These are phyloP conservation scores for Crithidia fasciculata DNA, from an alignment of 208 protist genomes.

Conservation along the genomic window DNA sequence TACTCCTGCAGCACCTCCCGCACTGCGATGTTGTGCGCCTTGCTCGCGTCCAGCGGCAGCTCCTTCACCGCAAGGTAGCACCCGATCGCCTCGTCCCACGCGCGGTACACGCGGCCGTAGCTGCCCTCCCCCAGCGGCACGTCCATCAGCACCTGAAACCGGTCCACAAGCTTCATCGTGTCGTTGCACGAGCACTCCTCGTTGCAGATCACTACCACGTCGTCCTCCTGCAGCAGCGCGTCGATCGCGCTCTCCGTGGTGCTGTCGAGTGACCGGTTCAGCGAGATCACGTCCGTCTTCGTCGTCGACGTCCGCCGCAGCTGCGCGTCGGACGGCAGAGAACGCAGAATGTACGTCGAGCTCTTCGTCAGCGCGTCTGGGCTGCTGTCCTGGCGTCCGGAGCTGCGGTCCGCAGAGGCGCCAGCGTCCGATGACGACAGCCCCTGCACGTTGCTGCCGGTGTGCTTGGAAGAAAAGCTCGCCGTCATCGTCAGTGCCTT, in stretches of 20 bases:
- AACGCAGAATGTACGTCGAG: slow-evolving; percentile 20
- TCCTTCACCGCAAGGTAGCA: slow-evolving; percentile 79
- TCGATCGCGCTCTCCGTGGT: slow-evolving; percentile 33
- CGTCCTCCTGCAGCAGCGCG: slow-evolving; percentile 51
- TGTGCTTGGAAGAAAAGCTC: not conserved
- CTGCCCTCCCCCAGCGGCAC: slow-evolving; percentile 49
- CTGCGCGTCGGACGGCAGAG: slow-evolving; percentile 1
- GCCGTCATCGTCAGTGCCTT: slow-evolving; percentile 19
- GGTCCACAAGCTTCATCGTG: slow-evolving; percentile 46
- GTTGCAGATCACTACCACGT: slow-evolving; percentile 72
- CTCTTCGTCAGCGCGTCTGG: not conserved
- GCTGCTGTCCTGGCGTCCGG: not conserved
- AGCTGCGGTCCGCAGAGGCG: not conserved
- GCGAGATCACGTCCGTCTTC: slow-evolving; percentile 7
- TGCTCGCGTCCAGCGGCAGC: slow-evolving; percentile 44
- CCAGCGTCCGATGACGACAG: slow-evolving; percentile 7
- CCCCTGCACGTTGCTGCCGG: not conserved
- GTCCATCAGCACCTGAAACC: slow-evolving; percentile 55
- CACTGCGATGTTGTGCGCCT: slow-evolving; percentile 32
- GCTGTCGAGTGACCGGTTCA: not conserved
- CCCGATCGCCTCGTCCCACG: slow-evolving; percentile 63
- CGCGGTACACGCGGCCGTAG: slow-evolving; percentile 60
- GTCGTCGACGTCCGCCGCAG: not conserved
- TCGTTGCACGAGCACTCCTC: slow-evolving; percentile 52
- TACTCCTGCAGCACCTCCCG: slow-evolving; percentile 73